phyloP scores from a whole-genome alignment of 495 filamentous ascomycete species.

The Podospora pseudoanserina region DNA sequence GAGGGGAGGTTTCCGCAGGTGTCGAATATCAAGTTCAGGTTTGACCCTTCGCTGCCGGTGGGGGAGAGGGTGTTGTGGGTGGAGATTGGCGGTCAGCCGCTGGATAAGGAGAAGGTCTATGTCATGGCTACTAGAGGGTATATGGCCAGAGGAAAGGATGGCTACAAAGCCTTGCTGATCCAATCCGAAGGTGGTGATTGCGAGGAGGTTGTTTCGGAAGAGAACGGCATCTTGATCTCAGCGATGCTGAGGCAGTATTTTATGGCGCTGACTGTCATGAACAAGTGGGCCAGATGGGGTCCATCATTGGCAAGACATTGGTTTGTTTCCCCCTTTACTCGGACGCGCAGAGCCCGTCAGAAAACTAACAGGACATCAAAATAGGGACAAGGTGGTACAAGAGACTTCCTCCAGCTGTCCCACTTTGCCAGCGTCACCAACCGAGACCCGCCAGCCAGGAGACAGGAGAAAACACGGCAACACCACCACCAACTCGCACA shows the following conservation, averaged over 20 bases:
- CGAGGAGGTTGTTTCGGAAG: conserved; percentile 75
- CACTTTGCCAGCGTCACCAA: conserved; percentile 3
- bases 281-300: conserved; percentile 68
- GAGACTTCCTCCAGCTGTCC: conserved; percentile 9
- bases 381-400: background rate
- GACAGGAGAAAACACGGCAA: background rate
- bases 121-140: conserved; percentile 73
- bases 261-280: conserved; percentile 72
- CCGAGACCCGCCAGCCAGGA: background rate
- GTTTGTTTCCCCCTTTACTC: conserved; percentile 20
- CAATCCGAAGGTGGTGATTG: conserved; percentile 66
- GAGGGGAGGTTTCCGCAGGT: conserved; percentile 83
- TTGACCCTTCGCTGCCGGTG: conserved; percentile 55
- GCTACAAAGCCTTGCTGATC: conserved; percentile 68
- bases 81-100: conserved; percentile 54
- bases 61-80: conserved; percentile 61
- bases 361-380: background rate
- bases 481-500: background rate
- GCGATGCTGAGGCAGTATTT: conserved; percentile 87
- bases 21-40: conserved; percentile 70
- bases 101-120: conserved; percentile 61
- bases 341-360: background rate
- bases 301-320: conserved; percentile 56
- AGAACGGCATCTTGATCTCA: conserved; percentile 79
- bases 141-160: conserved; percentile 82